Evolutionary conservation across 2,329 filamentous ascomycete species (phyloP), one percentile per base, ranked within the genome.

Genomic region (Calonectria ilicicola): DNA sequence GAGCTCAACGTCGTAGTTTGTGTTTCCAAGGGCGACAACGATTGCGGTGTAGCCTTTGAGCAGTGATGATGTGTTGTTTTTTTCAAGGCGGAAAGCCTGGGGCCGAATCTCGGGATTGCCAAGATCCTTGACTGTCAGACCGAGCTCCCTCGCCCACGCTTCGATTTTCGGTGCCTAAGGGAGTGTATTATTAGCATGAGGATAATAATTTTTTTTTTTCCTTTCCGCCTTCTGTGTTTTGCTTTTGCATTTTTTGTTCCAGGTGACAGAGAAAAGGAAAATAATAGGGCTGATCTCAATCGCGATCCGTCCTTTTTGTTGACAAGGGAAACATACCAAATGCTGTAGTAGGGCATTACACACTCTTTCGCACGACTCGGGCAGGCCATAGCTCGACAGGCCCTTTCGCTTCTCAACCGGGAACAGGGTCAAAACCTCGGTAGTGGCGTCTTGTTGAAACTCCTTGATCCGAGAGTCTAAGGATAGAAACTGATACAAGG

Each of bases 41-140:
- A 79, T 73, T 40, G 77, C 77, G 23, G 77, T 79, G 67, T 79
- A 79, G 29, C 77, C 77, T 62, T 76, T 79, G 53, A 79, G 72
- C 15, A 79, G 67, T n/a, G 77, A 72, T 23, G 77, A 79, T n/a
- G 74, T 78, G 67, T 79, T 79, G 68, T 74, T 75, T 47, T 79
- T 79, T 27, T 79, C 77, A 56, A 79, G 77, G 32, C 77, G 77
- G 53, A 79, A 79, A 56, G 77, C 77, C 58, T 79, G 77, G 7
- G 77, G 77, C n/a, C 71, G 74, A 46, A 79, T 79, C 35, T 79
- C 77, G 51, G 77, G 77, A 42, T 56, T 73, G n/a, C 67, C 69
- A 17, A 79, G 69, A 62, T 79, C 77, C 44, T 79, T 79, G 19
- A 79, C 76, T 12, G 73, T 72, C 68, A 79, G 74, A 10, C 77